Percentiles rank a stretch among this genome's conserved stretches.
Conservation (phyloP, 2,329 filamentous ascomycete species). For the Talaromyces amestolkiae region DNA sequence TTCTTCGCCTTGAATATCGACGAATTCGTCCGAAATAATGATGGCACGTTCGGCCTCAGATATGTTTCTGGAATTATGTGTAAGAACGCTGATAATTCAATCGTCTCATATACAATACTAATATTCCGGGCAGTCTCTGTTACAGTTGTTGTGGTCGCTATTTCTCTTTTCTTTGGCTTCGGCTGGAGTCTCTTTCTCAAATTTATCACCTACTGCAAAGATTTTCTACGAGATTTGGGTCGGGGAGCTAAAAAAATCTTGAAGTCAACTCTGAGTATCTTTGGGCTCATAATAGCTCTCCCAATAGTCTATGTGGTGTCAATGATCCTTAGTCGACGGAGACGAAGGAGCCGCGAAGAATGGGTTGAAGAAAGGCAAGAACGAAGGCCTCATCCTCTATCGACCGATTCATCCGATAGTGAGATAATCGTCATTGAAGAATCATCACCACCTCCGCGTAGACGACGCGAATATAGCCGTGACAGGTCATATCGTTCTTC, state of each 20-base stretch:
- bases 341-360: not conserved
- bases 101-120: not conserved
- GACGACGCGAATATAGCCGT: not conserved
- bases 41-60: constrained; percentile 2
- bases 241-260: not conserved
- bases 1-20: constrained; percentile 8
- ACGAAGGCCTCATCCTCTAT: not conserved
- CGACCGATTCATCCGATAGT: not conserved
- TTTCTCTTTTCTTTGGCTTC: not conserved
- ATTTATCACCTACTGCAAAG: not conserved
- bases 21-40: constrained; percentile 10
- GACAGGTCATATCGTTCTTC: not conserved
- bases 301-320: not conserved
- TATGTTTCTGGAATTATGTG: not conserved
- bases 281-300: not conserved
- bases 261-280: not conserved
- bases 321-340: not conserved
- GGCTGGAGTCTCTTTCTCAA: not conserved
- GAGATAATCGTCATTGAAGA: not conserved
- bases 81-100: not conserved
- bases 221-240: not conserved
- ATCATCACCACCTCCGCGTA: not conserved
- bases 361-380: not conserved
- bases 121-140: not conserved
- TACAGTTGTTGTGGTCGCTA: not conserved